These are phyloP conservation scores for Candida tropicalis DNA, from an alignment of 1,139 yeast genomes.

Conservation along the genomic window DNA sequence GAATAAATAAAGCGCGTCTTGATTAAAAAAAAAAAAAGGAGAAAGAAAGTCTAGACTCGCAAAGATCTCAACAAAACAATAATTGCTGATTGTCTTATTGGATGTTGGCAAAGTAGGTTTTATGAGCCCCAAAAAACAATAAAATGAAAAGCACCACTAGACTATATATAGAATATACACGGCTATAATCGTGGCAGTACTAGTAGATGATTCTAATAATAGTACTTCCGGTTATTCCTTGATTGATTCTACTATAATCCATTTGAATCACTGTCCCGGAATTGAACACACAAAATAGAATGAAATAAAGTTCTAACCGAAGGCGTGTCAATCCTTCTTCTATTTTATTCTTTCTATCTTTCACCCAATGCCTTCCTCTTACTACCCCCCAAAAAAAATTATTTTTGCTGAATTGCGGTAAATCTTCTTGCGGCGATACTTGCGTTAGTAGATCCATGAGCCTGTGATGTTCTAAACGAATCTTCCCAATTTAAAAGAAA, in stretches of 20 bases:
- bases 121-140: too few species aligned
- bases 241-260: not conserved
- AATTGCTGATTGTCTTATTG: not conserved
- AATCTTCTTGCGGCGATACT: not conserved
- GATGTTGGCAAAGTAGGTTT: not conserved
- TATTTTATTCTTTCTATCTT: not conserved
- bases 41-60: not conserved
- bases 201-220: not conserved
- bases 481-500: too few species aligned
- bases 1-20: not conserved
- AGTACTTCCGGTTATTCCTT: not conserved
- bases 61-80: not conserved
- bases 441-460: not conserved
- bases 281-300: not conserved
- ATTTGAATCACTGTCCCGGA: not conserved
- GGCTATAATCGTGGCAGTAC: not conserved
- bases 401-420: not conserved
- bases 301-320: too few species aligned
- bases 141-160: too few species aligned
- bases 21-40: not conserved
- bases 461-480: not conserved
- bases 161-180: slow-evolving; percentile 1
- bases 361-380: not conserved
- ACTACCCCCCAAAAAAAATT: too few species aligned
- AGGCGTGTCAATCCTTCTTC: not conserved